A percentile compares a stretch with the other conserved stretches of the same genome.
These are phyloP conservation scores for Mycena chlorophos DNA, from an alignment of 768 basidiomycete genomes.

Conservation along the genomic window DNA sequence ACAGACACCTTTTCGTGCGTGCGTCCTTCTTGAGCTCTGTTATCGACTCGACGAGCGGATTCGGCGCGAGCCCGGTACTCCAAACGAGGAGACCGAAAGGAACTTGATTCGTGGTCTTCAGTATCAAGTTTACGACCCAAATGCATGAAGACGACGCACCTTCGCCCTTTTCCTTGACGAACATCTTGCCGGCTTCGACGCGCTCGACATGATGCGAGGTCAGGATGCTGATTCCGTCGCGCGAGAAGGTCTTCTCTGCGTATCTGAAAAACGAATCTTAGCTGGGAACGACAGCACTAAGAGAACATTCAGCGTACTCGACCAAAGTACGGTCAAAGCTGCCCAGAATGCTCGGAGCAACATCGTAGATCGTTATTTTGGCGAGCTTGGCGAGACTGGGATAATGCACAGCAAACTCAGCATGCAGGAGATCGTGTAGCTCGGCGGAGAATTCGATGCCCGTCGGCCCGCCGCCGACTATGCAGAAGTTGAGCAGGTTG, in stretches of 20 bases:
- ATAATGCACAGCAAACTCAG: conserved; percentile 63
- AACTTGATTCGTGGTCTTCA: conserved; percentile 44
- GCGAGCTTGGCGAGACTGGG: conserved; percentile 63
- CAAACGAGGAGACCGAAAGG: conserved; percentile 83
- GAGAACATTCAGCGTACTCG: conserved; percentile 39
- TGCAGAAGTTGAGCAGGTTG: conserved; percentile 80
- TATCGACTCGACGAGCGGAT: conserved; percentile 70
- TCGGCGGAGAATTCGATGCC: conserved; percentile 86
- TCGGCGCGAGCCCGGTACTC: conserved; percentile 84
- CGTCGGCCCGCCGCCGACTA: conserved; percentile 82
- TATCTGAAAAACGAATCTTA: conserved; percentile 42
- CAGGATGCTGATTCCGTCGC: conserved; percentile 73
- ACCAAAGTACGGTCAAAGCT: conserved; percentile 69
- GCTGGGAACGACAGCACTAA: not conserved
- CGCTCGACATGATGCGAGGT: conserved; percentile 73
- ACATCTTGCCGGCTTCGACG: conserved; percentile 65
- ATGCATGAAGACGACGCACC: conserved; percentile 40
- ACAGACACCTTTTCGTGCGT: conserved; percentile 50
- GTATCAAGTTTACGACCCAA: conserved; percentile 8
- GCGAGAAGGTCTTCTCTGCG: conserved; percentile 65
- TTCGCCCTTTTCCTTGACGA: conserved; percentile 71
- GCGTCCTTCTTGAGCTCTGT: conserved; percentile 60
- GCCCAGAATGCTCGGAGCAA: conserved; percentile 74
- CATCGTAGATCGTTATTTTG: conserved; percentile 80
- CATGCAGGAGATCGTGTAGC: conserved; percentile 71